Evolutionary conservation across 2,329 filamentous ascomycete species (phyloP), one percentile per base, ranked within the genome.

Genomic region (Botryosphaeria dothidea): DNA sequence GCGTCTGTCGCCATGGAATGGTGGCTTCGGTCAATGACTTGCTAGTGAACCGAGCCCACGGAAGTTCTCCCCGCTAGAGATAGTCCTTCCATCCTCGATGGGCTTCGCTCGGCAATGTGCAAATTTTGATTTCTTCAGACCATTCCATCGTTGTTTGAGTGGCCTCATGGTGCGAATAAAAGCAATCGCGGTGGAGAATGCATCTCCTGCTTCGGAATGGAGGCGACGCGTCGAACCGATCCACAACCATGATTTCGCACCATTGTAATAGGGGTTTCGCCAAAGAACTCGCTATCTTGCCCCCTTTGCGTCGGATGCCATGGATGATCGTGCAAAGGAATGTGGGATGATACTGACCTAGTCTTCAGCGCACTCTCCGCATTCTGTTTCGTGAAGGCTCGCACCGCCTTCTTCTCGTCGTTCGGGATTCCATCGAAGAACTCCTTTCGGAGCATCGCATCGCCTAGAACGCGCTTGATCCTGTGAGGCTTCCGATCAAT

Each of bases 301-400:
- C 27, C n/a, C 15, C 27, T 4, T 17, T 17, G 27, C n/a, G 41
- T 17, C 27, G 27, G n/a, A n/a, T 60, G 38, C 56, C 48, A 34
- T 15, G 34, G 48, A 54, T 15, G n/a, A 34, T n/a, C 34, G 36
- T 19, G 43, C 23, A 19, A 46, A 38, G 58, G 66, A 43, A 52
- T 31, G 21, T 21, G 38, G 13, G 17, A 21, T 34, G 31, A 23
- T 11, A 80, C 84, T 75, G 76, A 92, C 92, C 87, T 93, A 94
- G 87, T 94, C 83, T 96, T 96, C 58, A 97, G 82, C 15, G 92
- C 92, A 67, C 87, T 90, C 66, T 88, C 86, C 68, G 85, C 80
- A 71, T 96, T 97, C 69, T 84, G 81, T 48, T 72, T 71, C 17
- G 81, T 83, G 23, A 97, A 96, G 0, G 90, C 90, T 68, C 86